Base-by-base conservation (phyloP, 140 eudicot genomes). In the Oenanthe javanica region DNA sequence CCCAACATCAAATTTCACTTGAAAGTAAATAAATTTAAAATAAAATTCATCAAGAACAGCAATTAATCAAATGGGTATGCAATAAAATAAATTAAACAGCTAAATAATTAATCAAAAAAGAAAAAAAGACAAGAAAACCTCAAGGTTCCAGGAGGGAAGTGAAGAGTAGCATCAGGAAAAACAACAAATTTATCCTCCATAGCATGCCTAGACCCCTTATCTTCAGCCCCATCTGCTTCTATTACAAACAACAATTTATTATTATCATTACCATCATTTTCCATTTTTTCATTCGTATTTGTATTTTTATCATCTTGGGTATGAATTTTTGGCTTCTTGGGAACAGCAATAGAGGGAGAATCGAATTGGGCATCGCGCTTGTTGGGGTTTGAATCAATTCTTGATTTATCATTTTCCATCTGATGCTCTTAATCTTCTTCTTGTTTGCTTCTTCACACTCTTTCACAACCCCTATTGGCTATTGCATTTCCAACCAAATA, bases 131-230 rank as follows among this genome's bases (percentile, higher is more conserved):
- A 9, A 12, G 11, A n/a, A 52, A 73, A 89, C 93, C 93, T 89
- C 84, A 85, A 75, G 36, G 43, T 85, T 76, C 86, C 88, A 59
- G 89, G 86, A 54, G 89, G 83, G n/a, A 78, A 85, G 23, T 81
- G 81, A 19, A 77, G 79, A 16, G 79, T 31, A 55, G 88, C 88
- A 80, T 84, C 86, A 5, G 61, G 80, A 31, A 90, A 85, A 43
- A 90, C 87, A 31, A 90, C 88, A 83, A 84, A 90, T 38, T 88
- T 89, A 66, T 90, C 94, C 80, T 90, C 94, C 94, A 87, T 90
- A 2, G 90, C 25, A 75, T 87, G 94, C 79, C 94, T 78, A 2
- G 87, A 85, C 9, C 91, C 94, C 64, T 90, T 90, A 73, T 90
- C 91, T 77, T 90, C 94, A 36, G 91, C 89, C 14, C 76, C 91